Base-by-base conservation (phyloP, 2,329 filamentous ascomycete genomes). In the Talaromyces sp. region DNA sequence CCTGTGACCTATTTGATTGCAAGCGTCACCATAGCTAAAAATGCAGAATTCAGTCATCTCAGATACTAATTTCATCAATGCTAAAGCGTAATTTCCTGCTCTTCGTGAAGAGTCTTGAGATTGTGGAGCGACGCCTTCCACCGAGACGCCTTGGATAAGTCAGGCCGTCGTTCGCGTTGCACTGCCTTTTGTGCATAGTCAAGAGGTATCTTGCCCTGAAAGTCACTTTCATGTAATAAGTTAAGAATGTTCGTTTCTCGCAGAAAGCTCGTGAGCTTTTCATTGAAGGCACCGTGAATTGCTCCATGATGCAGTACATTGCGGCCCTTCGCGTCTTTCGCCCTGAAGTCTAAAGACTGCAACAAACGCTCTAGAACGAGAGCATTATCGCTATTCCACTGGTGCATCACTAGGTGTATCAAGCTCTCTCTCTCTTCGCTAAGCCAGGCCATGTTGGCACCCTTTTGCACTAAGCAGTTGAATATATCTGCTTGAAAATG, bases 241-340 rank as follows among this genome's bases (percentile, higher is more conserved):
- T 61, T 26, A 17, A 65, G 17, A 43, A 43, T 24, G 55, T 53
- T 24, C 29, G 56, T 58, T 24, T 32, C 17, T 29, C 38, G 35
- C 24, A 27, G 46, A 64, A 59, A 43, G 62, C 60, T 8, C 60
- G 19, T 54, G 59, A 65, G 60, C n/a, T 62, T 43, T 46, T 65
- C 26, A 41, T 43, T 64, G 29, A 66, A 66, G 17, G 29, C 62
- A 50, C 59, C 60, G 57, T 66, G 59, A 53, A 64, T 66, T 31
- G 60, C 62, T 38, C 65, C 63, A 46, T 66, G 51, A 55, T 66
- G 62, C 24, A 63, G 59, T 50, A 63, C 29, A 17, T 48, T 62
- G 38, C 54, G 63, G 24, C 59, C 58, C 17, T 63, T 38, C 48
- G 35, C n/a, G 62, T 66, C 63, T 51, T 56, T 58, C 9, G 62